Evolutionary conservation across 2,329 filamentous ascomycete genomes (phyloP).

Genomic region (Apiospora saccharicola): DNA sequence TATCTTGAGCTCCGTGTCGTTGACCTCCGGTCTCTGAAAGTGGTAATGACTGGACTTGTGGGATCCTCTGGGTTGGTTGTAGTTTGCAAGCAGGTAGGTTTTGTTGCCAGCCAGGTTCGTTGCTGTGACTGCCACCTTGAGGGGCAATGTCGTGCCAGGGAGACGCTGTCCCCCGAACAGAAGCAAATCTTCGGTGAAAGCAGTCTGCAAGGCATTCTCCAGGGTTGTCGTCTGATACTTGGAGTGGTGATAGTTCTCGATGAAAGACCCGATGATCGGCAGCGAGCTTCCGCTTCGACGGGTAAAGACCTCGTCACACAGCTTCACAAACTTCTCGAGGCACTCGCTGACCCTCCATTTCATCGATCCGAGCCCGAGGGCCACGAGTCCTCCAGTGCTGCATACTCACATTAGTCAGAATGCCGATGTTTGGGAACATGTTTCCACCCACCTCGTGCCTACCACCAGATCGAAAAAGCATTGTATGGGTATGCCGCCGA

Average conservation of each 20-base stretch:
- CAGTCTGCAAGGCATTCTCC: slow-evolving; percentile 41
- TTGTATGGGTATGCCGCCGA: slow-evolving; percentile 50
- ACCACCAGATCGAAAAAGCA: slow-evolving; percentile 58
- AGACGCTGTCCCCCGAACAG: slow-evolving; percentile 43
- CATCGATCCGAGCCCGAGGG: slow-evolving; percentile 48
- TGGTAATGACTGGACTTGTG: slow-evolving; percentile 26
- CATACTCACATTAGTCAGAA: not conserved
- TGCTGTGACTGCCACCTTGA: slow-evolving; percentile 52
- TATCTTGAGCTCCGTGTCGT: slow-evolving; percentile 38
- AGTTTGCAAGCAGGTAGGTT: slow-evolving; percentile 53
- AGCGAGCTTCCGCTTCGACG: slow-evolving; percentile 43
- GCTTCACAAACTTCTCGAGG: slow-evolving; percentile 46
- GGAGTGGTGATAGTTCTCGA: slow-evolving; percentile 39
- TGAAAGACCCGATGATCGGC: slow-evolving; percentile 42
- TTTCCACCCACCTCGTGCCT: slow-evolving; percentile 45
- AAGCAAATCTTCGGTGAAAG: slow-evolving; percentile 46
- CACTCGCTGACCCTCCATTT: slow-evolving; percentile 48
- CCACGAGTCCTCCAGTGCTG: slow-evolving; percentile 53
- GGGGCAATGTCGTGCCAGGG: slow-evolving; percentile 28
- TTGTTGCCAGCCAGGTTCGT: slow-evolving; percentile 47
- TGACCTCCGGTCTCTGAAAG: not conserved
- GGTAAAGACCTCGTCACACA: slow-evolving; percentile 51
- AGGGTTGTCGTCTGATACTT: slow-evolving; percentile 47
- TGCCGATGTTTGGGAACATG: not conserved
- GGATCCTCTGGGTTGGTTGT: slow-evolving; percentile 43